phyloP scores from a whole-genome alignment of 2,329 filamentous ascomycete species.

The Fusarium caatingaense region DNA sequence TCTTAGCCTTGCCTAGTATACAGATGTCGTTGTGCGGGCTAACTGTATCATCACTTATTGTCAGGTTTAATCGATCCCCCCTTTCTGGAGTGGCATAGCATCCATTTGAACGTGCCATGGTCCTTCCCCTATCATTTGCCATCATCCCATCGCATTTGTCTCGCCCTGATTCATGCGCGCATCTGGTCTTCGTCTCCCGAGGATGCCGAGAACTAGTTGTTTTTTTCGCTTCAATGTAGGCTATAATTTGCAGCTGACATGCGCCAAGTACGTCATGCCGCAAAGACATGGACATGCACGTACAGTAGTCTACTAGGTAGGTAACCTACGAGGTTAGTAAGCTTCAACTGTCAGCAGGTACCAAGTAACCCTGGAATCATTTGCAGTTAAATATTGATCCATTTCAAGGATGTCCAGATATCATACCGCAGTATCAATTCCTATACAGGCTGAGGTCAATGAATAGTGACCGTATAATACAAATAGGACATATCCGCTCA shows the following conservation, averaged over 20 bases:
- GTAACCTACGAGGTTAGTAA: not conserved
- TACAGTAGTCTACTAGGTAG: too few species aligned
- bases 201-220: constrained; percentile 16
- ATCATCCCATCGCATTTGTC: not conserved
- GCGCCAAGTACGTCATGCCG: constrained; percentile 29
- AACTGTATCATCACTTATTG: not conserved
- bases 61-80: not conserved
- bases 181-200: constrained; percentile 7
- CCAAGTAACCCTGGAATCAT: not conserved
- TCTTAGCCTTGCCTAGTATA: not conserved
- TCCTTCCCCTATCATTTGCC: not conserved
- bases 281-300: not conserved
- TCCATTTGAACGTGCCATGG: constrained; percentile 2
- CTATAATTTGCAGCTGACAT: constrained; percentile 14
- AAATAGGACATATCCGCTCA: not conserved
- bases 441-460: not conserved
- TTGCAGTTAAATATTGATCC: not conserved
- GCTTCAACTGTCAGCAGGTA: not conserved
- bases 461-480: not conserved
- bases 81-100: not conserved
- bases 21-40: not conserved
- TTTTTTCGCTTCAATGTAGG: constrained; percentile 20
- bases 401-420: not conserved
- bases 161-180: not conserved
- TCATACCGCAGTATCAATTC: not conserved